Evolutionary conservation across 495 filamentous ascomycete species (phyloP), one percentile per base, ranked within the genome.

Genomic region (Penicillium ucsense): DNA sequence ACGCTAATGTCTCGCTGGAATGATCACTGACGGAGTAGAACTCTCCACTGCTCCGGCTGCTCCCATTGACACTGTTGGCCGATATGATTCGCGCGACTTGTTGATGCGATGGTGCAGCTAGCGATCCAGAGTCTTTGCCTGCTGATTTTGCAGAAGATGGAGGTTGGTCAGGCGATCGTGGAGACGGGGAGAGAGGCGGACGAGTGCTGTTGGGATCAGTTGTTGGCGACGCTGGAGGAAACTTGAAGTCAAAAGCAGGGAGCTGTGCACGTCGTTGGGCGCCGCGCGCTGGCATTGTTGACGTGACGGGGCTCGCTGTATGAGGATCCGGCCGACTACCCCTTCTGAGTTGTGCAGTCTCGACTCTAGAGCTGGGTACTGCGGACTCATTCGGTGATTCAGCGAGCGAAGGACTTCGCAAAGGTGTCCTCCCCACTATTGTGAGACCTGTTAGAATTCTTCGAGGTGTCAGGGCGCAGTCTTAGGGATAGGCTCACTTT

Each of bases 21-120:
- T 94, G 84, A 60, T 96, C 95, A 61, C 92, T 94, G 51, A 88
- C 67, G 4, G 89, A 89, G 61, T 94, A 96, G 52, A 96, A 94
- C 55, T 98, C 92, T 45, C 84, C 85, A 62, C 94, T 97, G 55
- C 88, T 95, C 58, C 94, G 72, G 83, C 45, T 82, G 34, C 73
- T 81, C 34, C 73, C 78, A 62, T 72, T 76, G 35, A 75, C 61
- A 48, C 85, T 91, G 28, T 81, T 79, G 30, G 81, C 79, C 28
- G 89, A 86, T 35, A 94, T 69, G 27, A 94, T 78, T 41, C 83
- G 74, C 10, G 88, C 77, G n/a, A 83, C 67, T 12, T 79, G 77
- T 38, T 79, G 59, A 35, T 83, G 78, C 36, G 80, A 75, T 8
- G 62, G 66, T 3, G 62, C 61, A 11, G 55, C 43, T 11, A 64